Evolutionary conservation across 345 rosid species (phyloP).

Genomic region (Eucalyptus leucophloia): DNA sequence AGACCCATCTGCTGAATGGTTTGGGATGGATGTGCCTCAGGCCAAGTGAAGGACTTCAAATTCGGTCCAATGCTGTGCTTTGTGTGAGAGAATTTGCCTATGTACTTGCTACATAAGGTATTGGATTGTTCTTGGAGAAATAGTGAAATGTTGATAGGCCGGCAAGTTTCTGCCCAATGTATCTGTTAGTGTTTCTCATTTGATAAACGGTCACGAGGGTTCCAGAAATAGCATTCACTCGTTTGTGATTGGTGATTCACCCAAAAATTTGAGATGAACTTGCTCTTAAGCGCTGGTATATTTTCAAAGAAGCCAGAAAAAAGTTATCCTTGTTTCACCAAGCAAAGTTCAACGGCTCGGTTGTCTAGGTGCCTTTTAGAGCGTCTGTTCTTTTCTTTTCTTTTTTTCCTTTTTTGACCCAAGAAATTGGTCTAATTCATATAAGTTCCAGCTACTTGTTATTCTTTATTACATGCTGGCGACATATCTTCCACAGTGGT

Average conservation of each 20-base stretch:
- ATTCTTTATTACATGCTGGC: not conserved
- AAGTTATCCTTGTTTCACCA: not conserved
- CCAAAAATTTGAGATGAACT: not conserved
- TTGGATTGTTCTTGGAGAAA: not conserved
- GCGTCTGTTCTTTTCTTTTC: not conserved
- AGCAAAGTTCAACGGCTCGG: not conserved
- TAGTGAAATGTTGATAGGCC: not conserved
- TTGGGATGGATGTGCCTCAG: not conserved
- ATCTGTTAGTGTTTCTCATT: not conserved
- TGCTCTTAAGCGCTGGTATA: not conserved
- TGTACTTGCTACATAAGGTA: not conserved
- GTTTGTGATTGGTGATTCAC: not conserved
- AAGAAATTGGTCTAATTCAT: not conserved
- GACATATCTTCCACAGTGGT: not conserved
- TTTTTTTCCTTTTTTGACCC: not conserved
- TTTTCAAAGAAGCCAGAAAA: not conserved
- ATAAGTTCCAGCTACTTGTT: not conserved
- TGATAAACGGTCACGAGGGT: not conserved
- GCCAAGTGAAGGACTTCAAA: not conserved
- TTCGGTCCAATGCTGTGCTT: not conserved
- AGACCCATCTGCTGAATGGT: not conserved
- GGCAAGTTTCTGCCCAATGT: not conserved
- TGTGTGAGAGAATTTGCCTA: not conserved
- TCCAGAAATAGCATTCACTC: not conserved
- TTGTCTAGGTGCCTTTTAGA: not conserved